phyloP scores from a whole-genome alignment of 1,139 yeast species.

The Nakaseomyces sp. region DNA sequence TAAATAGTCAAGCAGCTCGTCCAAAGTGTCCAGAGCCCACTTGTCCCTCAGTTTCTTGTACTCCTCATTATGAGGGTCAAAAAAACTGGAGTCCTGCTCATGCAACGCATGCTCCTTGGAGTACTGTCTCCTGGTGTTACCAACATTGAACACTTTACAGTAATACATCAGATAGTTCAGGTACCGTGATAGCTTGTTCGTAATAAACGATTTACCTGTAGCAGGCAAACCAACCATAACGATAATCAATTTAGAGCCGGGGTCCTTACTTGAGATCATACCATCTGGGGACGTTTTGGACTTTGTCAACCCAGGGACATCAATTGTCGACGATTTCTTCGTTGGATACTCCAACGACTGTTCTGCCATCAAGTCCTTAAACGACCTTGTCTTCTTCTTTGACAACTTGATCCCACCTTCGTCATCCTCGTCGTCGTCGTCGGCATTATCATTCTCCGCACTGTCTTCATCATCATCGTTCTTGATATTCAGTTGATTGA shows the following conservation, averaged over 20 bases:
- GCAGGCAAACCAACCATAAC: conserved; percentile 96
- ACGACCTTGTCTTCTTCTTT: not conserved
- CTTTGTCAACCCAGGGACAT: conserved; percentile 87
- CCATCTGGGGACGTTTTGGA: conserved; percentile 82
- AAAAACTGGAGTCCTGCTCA: conserved; percentile 70
- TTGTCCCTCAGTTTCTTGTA: conserved; percentile 68
- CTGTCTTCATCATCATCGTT: not conserved
- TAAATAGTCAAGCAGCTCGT: conserved; percentile 72
- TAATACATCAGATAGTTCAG: conserved; percentile 90
- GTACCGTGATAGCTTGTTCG: conserved; percentile 80
- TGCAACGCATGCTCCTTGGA: conserved; percentile 33
- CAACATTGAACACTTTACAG: conserved; percentile 85
- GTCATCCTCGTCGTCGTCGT: not conserved
- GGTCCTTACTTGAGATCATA: conserved; percentile 58
- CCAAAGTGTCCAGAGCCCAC: conserved; percentile 95
- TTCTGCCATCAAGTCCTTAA: conserved; percentile 3
- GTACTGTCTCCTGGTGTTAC: conserved; percentile 78
- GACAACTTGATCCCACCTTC: not conserved
- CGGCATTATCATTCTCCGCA: not conserved
- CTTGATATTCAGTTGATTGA: not conserved
- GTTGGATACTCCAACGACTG: conserved; percentile 16
- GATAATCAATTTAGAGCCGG: conserved; percentile 74
- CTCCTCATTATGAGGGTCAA: conserved; percentile 67
- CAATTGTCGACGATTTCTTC: conserved; percentile 65
- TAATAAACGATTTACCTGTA: conserved; percentile 84